phyloP scores from a whole-genome alignment of 106 monocot genomes.

The Platanthera guangdongensis region DNA sequence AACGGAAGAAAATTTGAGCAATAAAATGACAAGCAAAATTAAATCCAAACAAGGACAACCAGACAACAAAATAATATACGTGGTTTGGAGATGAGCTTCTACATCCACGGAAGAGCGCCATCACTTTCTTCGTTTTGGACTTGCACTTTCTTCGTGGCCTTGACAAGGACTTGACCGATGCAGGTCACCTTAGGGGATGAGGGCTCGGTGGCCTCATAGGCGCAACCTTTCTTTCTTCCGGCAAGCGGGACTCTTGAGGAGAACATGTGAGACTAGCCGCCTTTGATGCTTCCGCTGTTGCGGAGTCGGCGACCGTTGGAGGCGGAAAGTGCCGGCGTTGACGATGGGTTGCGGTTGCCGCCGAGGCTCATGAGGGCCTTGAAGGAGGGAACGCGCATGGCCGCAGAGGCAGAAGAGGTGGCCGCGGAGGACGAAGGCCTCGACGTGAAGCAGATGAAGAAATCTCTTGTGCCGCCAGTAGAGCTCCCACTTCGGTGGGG shows the following conservation, averaged over 20 bases:
- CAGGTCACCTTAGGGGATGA: constrained; percentile 96
- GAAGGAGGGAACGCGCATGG: constrained; percentile 32
- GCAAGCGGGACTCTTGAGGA: constrained; percentile 23
- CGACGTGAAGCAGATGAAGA: constrained; percentile 87
- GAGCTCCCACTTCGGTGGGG: constrained; percentile 19
- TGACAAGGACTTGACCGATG: constrained; percentile 92
- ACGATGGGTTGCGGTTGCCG: constrained; percentile 17
- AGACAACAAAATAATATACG: too few species aligned
- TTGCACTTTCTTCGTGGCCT: constrained; percentile 32
- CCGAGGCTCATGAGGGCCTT: constrained; percentile 60
- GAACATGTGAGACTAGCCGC: constrained; percentile 79
- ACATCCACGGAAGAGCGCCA: too few species aligned
- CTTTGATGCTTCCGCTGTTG: constrained; percentile 67
- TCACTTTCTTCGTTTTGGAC: constrained; percentile 8
- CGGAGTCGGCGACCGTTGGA: constrained; percentile 69
- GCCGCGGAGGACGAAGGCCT: constrained; percentile 43
- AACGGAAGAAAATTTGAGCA: too few species aligned
- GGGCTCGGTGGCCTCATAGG: constrained; percentile 74
- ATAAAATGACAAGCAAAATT: too few species aligned
- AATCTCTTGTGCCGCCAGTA: constrained; percentile 33
- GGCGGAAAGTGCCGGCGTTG: constrained; percentile 44
- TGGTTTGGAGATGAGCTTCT: too few species aligned
- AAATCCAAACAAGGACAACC: too few species aligned
- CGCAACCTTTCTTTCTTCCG: constrained; percentile 33
- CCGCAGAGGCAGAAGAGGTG: constrained; percentile 11